Conservation (phyloP, 495 filamentous ascomycete genomes). For the Aspergillus egyptiacus region DNA sequence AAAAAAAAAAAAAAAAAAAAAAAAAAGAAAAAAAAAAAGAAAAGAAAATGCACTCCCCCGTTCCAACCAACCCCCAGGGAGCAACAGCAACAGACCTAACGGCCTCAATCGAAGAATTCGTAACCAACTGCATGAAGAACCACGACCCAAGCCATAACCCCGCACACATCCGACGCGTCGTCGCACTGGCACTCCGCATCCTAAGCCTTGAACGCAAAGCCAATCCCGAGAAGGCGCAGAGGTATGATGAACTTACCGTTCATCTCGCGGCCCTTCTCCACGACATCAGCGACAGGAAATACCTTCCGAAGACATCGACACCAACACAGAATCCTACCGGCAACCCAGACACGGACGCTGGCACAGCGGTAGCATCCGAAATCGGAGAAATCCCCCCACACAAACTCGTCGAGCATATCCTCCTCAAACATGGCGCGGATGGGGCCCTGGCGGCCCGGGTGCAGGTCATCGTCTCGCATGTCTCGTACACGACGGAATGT, state of each 20-base stretch:
- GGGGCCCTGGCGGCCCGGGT: slow-evolving; percentile 54
- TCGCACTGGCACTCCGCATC: slow-evolving; percentile 60
- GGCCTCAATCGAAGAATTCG: slow-evolving; percentile 48
- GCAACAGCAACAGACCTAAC: too few relatives aligned
- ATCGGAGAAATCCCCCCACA: slow-evolving; percentile 36
- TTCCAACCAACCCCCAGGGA: not conserved
- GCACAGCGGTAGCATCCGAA: slow-evolving; percentile 7
- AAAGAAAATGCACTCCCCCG: not conserved
- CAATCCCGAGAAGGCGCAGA: slow-evolving; percentile 13
- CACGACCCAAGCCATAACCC: slow-evolving; percentile 87
- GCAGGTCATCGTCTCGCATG: slow-evolving; percentile 62
- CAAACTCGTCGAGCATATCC: slow-evolving; percentile 50
- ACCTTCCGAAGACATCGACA: slow-evolving; percentile 35
- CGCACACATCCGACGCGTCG: slow-evolving; percentile 73
- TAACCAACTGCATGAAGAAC: slow-evolving; percentile 65
- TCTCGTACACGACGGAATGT: slow-evolving; percentile 72
- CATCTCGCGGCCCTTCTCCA: slow-evolving; percentile 74
- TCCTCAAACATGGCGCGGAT: slow-evolving; percentile 51
- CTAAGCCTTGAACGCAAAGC: slow-evolving; percentile 38
- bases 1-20: not conserved
- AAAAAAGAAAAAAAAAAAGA: not conserved
- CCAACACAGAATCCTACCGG: too few relatives aligned
- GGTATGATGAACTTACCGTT: slow-evolving; percentile 51
- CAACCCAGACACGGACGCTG: too few relatives aligned
- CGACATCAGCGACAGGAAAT: slow-evolving; percentile 85